Evolutionary conservation across 495 filamentous ascomycete genomes (phyloP).

Genomic region (Talaromyces liani): DNA sequence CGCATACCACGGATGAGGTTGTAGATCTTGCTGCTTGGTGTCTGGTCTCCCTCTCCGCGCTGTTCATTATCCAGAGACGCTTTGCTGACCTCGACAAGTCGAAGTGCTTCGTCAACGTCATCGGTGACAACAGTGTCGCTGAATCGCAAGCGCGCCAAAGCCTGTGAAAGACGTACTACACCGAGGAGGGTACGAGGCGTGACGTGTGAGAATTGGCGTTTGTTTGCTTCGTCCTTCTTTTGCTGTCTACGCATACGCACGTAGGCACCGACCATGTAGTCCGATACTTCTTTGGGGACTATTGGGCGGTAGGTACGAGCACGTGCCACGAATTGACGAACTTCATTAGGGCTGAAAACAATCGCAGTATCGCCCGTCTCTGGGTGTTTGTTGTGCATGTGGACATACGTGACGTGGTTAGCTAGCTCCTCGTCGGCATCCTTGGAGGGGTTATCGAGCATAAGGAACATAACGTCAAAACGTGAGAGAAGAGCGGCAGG

Average conservation of each 20-base stretch:
- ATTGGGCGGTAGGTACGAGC: constrained; percentile 81
- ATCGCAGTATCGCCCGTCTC: constrained; percentile 60
- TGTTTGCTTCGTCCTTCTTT: constrained; percentile 77
- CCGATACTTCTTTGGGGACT: constrained; percentile 74
- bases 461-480: constrained; percentile 95
- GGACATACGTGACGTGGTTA: constrained; percentile 90
- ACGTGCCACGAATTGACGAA: constrained; percentile 90
- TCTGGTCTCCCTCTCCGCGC: constrained; percentile 56
- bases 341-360: constrained; percentile 82
- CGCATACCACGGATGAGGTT: constrained; percentile 80
- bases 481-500: constrained; percentile 91
- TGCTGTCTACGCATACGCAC: constrained; percentile 84
- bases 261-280: constrained; percentile 96
- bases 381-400: constrained; percentile 94
- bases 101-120: constrained; percentile 91
- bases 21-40: constrained; percentile 84
- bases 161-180: constrained; percentile 87
- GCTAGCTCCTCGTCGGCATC: constrained; percentile 92
- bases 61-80: constrained; percentile 70
- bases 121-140: constrained; percentile 73
- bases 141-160: constrained; percentile 89
- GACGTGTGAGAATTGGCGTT: constrained; percentile 86
- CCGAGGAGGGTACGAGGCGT: constrained; percentile 90
- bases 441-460: constrained; percentile 83
- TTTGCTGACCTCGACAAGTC: constrained; percentile 87